A percentile compares a stretch with the other conserved stretches of the same genome.
phyloP scores from a whole-genome alignment of 1,139 yeast genomes.

The Arxiozyma slooffiae region DNA sequence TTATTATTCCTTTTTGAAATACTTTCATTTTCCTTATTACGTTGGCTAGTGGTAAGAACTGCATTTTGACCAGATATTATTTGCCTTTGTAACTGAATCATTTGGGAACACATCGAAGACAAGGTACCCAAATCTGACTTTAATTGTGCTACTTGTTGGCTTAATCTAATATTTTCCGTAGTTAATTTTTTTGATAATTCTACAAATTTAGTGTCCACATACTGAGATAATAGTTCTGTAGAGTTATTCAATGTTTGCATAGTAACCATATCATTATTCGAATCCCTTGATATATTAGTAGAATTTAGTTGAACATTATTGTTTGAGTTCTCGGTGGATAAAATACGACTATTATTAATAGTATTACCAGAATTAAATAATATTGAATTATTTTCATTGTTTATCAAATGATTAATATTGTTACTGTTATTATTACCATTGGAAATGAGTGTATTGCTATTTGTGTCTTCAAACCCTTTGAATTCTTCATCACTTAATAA shows the following conservation, averaged over 20 bases:
- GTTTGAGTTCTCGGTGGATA: neutral
- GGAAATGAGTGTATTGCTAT: neutral
- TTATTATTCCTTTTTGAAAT: neutral
- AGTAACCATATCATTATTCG: neutral
- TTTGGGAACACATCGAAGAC: conserved; percentile 22
- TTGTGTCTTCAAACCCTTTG: conserved; percentile 4
- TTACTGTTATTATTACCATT: neutral
- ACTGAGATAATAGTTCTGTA: conserved; percentile 2
- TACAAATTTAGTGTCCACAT: conserved; percentile 19
- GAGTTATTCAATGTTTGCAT: neutral
- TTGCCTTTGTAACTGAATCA: conserved; percentile 23
- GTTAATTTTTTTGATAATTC: conserved; percentile 24
- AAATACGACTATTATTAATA: conserved; percentile 3
- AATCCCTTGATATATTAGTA: neutral
- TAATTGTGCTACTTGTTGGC: conserved; percentile 24
- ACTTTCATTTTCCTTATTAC: neutral
- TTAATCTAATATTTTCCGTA: conserved; percentile 25
- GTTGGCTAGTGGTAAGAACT: neutral
- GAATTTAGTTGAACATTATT: neutral
- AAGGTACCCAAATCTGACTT: conserved; percentile 22
- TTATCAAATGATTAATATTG: neutral
- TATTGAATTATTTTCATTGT: neutral
- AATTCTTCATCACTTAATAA: conserved; percentile 19
- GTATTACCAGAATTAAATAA: neutral
- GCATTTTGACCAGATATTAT: conserved; percentile 8